Base-by-base conservation (phyloP, 352 stramenopile genomes). In the Phytophthora palmivora region DNA sequence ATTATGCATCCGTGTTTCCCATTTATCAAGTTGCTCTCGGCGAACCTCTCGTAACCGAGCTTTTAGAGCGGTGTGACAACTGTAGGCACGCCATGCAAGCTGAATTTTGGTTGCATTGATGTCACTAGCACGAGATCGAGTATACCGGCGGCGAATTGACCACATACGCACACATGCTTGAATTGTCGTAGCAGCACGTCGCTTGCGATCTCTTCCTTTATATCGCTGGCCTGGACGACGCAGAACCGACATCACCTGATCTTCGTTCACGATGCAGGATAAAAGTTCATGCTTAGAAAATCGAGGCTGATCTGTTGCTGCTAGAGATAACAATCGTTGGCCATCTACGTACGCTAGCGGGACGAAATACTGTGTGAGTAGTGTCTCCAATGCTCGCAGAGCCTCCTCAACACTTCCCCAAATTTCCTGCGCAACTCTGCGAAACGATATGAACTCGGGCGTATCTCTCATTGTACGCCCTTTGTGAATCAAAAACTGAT, bases 401-500 rank as follows among this genome's bases (percentile, higher is more conserved):
- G 89, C 82, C 19, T 82, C 81, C 21, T 91, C 80, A 14, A 97
- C 78, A 46, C 71, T 82, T 5, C 89, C 89, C 89, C 90, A 97
- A 38, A 89, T 56, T 43, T 95, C 74, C 41, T 93, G 79, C n/a
- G 71, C 82, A 22, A 87, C 79, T n/a, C 87, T 72, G 30, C 81
- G 67, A 65, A 97, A 96, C 18, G 84, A 92, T 24, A 93, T 63
- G 56, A 97, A 97, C 60, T 97, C 91, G 44, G 89, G 85, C 21
- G 88, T 94, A 16, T 94, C 79, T 32, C 84, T 76, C 67, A 96
- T 82, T 6, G 82, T 79, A 11, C 74, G 66, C 2, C 90, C 91
- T 49, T 96, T 90, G 58, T 92, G 87, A 58, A 97, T 97, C 56
- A 94, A 78, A 63, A 97, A 97, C 47, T 96, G 84, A 43, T 97